Conservation (phyloP, 768 basidiomycete species). For the Psilocybe sp. region DNA sequence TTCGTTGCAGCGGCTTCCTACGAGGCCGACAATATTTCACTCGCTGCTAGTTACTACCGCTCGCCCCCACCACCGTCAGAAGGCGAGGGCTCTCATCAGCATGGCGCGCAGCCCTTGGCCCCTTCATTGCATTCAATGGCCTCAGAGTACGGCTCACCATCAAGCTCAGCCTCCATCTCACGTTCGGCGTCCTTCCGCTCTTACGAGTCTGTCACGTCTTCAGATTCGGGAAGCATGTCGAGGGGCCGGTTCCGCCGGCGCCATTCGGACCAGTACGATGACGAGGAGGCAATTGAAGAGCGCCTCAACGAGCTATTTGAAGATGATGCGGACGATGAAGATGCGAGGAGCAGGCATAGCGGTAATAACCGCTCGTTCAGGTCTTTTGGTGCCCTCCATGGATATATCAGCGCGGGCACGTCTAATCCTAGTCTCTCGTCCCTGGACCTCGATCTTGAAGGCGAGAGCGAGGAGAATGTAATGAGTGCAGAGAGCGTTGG, state of each 20-base stretch:
- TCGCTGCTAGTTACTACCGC: no score
- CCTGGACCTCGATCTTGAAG: constrained; percentile 13
- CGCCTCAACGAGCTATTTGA: background rate
- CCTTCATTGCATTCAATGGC: no score
- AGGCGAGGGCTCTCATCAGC: no score
- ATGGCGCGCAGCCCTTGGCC: no score
- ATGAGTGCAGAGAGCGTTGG: no score
- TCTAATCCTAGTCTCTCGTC: constrained; percentile 14
- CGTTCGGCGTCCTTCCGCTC: constrained; percentile 42
- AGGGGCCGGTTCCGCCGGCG: constrained; percentile 12
- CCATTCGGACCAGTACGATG: background rate
- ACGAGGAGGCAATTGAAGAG: no score
- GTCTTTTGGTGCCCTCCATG: no score
- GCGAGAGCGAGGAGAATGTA: background rate
- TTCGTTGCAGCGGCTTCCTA: background rate
- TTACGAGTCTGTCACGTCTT: constrained; percentile 29
- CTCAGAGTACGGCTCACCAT: constrained; percentile 7
- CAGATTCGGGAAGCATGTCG: constrained; percentile 18
- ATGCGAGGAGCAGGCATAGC: background rate
- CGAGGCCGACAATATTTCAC: background rate
- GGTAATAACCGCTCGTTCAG: background rate
- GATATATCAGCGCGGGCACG: background rate
- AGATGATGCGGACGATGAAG: background rate
- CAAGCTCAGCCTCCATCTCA: constrained; percentile 27
- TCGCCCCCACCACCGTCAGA: no score